Conservation (phyloP, 2,329 filamentous ascomycete genomes). For the Aspergillus neoniger region DNA sequence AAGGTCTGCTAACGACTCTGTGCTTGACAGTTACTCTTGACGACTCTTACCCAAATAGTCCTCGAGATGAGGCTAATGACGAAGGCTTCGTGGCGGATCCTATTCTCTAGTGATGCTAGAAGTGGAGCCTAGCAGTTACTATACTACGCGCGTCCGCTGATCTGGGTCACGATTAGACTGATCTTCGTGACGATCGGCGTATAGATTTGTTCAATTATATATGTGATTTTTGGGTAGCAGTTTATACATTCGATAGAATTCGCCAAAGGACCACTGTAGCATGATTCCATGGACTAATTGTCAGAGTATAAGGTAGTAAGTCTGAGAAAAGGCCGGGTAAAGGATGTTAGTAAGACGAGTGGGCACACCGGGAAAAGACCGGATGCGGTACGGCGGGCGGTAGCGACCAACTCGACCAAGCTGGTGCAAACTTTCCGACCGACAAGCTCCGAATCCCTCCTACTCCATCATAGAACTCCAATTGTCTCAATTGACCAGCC, state of each 20-base stretch:
- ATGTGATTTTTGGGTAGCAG: no score
- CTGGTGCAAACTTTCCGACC: constrained; percentile 22
- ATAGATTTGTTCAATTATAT: no score
- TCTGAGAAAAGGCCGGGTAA: not conserved
- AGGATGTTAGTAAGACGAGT: not conserved
- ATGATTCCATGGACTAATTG: no score
- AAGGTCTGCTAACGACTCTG: not conserved
- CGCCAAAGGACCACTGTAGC: no score
- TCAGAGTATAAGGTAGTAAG: not conserved
- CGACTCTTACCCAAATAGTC: not conserved
- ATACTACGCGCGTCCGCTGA: not conserved
- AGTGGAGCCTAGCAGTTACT: not conserved
- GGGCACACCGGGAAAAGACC: constrained; percentile 16
- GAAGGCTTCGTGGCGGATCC: not conserved
- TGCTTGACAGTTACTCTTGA: not conserved
- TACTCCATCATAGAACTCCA: constrained; percentile 3
- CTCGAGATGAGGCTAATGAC: not conserved
- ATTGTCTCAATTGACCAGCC: constrained; percentile 2
- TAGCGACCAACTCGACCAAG: constrained; percentile 15
- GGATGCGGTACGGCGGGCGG: constrained; percentile 15
- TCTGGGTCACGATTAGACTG: not conserved
- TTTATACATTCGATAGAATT: no score
- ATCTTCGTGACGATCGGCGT: not conserved
- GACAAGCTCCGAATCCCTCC: constrained; percentile 10
- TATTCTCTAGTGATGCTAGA: not conserved